Evolutionary conservation across 2,329 filamentous ascomycete genomes (phyloP).

Genomic region (Neonectria neomacrospora): DNA sequence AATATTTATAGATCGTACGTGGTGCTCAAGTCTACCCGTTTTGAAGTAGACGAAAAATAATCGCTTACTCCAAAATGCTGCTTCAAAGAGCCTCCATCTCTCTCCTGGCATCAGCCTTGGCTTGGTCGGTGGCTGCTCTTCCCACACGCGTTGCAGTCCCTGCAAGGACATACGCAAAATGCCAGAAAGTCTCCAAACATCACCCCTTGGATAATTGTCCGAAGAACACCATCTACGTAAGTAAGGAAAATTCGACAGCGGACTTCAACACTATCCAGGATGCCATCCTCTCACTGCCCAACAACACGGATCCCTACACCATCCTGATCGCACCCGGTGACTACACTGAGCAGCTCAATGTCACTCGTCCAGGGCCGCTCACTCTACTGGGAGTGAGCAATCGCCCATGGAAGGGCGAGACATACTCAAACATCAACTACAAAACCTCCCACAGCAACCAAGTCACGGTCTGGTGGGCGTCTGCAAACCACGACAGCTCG

Average conservation of each 20-base stretch:
- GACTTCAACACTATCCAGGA: constrained; percentile 53
- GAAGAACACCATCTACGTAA: constrained; percentile 55
- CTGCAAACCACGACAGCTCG: constrained; percentile 59
- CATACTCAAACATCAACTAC: constrained; percentile 55
- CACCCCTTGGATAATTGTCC: constrained; percentile 50
- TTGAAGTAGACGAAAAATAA: background rate
- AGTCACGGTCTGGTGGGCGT: constrained; percentile 69
- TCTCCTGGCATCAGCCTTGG: constrained; percentile 4
- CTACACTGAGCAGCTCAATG: background rate
- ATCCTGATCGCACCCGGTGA: constrained; percentile 61
- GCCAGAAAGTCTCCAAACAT: constrained; percentile 29
- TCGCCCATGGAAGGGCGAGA: constrained; percentile 46
- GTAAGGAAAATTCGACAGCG: constrained; percentile 48
- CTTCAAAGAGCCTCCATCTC: background rate
- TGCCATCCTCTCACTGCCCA: constrained; percentile 54
- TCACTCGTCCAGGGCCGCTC: constrained; percentile 63
- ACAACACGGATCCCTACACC: constrained; percentile 38
- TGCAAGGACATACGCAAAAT: constrained; percentile 35
- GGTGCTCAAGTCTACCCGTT: background rate
- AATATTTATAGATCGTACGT: background rate
- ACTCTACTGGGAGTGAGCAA: constrained; percentile 69
- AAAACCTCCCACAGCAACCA: constrained; percentile 55
- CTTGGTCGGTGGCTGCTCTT: constrained; percentile 7
- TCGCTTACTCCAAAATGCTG: background rate
- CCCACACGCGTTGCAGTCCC: constrained; percentile 19